A percentile compares a stretch with the other conserved stretches of the same genome.
Conservation (phyloP, 2,329 filamentous ascomycete genomes). For the Xenosphaeropsis pyriputrescens region DNA sequence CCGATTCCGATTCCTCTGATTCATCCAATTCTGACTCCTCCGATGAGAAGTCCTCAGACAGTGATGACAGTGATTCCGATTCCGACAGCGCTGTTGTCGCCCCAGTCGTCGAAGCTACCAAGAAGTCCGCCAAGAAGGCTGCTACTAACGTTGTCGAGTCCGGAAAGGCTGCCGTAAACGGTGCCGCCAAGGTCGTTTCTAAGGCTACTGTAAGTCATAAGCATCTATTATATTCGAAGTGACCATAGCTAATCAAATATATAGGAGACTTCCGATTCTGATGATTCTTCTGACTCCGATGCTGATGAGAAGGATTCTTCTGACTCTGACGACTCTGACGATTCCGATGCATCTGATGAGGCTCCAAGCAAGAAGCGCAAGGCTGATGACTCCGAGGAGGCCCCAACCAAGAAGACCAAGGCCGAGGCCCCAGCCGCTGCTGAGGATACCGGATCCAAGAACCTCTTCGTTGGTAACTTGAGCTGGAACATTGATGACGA, state of each 20-base stretch:
- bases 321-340: constrained; percentile 7
- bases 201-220: constrained; percentile 17
- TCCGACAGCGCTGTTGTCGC: constrained; percentile 15
- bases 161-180: constrained; percentile 14
- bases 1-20: constrained; percentile 16
- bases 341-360: constrained; percentile 16
- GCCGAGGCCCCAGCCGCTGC: constrained; percentile 28
- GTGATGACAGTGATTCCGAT: constrained; percentile 15
- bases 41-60: constrained; percentile 14
- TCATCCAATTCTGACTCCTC: constrained; percentile 11
- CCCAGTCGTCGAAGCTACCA: constrained; percentile 3
- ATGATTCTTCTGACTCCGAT: constrained; percentile 3
- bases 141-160: constrained; percentile 5
- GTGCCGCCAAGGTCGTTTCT: constrained; percentile 13
- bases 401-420: constrained; percentile 31
- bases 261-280: constrained; percentile 6
- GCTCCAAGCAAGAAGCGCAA: constrained; percentile 42
- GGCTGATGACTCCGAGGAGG: constrained; percentile 33
- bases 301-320: constrained; percentile 9
- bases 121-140: constrained; percentile 11
- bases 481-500: constrained; percentile 67
- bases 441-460: constrained; percentile 30
- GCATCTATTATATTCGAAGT: neutral
- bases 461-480: constrained; percentile 59
- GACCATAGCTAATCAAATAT: constrained; percentile 5